Base-by-base conservation (phyloP, 495 filamentous ascomycete genomes). In the Letharia columbiana region DNA sequence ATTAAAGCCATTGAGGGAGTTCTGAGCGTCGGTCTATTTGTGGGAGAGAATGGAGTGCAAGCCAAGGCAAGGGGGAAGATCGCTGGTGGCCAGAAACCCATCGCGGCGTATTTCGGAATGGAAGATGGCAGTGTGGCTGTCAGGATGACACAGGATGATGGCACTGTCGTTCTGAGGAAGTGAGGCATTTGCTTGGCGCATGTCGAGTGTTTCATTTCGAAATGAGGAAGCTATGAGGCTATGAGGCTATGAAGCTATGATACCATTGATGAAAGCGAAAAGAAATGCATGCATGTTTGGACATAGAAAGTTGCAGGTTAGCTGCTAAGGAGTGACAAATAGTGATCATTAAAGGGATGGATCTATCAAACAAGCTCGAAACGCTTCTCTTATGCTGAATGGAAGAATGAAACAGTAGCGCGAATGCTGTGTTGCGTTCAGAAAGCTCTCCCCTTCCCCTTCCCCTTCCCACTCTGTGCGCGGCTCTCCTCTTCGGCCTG, bases 31-130 rank as follows among this genome's bases (percentile, higher is more conserved):
- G 94, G 94, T 41, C 82, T 98, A 44, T 98, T 98, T 80, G 84
- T 83, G 57, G 92, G 92, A 1, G 58, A 83, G 68, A 91, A 91
- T 63, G 92, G 92, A 6, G 74, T 81, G 5, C 77, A 92, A 75
- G 86, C 86, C 44, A 79, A 81, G 49, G 80, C 78, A 52, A 74
- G 75, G 50, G 85, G 84, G 18, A 78, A 76, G 57, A 75, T 81
- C 61, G 77, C 79, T 56, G 89, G 91, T 42, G 94, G 91, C 4
- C 91, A 96, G 79, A 93, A 91, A 75, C 94, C 94, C 4, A 83
- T 96, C 33, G 90, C 91, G 50, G 92, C 91, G 41, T 98, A 97
- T 77, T 98, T 98, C 75, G 94, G 94, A 20, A 91, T 91, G 88
- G 84, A 88, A 62, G 86, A 93, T 74, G 91, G 91, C 18, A 79